A percentile compares a stretch with the other conserved stretches of the same genome.
These are phyloP conservation scores for Physaria fendleri DNA, from an alignment of 345 rosid genomes.

Conservation along the genomic window DNA sequence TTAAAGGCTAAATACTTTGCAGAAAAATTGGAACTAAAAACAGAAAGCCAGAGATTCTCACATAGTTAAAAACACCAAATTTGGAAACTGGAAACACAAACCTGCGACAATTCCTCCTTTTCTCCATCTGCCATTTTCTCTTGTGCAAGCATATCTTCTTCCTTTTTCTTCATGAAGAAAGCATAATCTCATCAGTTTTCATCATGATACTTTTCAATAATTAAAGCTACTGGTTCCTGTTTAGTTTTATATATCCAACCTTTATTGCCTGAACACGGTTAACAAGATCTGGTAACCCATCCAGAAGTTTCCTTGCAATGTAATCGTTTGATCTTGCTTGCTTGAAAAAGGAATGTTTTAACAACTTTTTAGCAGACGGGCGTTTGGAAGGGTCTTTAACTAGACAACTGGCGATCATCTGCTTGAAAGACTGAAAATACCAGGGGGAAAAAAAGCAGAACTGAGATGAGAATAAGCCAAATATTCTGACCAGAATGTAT, in stretches of 20 bases:
- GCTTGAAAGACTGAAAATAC: conserved; percentile 81
- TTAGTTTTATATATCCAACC: conserved; percentile 36
- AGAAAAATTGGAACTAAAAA: not conserved
- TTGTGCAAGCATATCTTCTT: conserved; percentile 98
- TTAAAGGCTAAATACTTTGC: conserved; percentile 21
- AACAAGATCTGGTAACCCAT: conserved; percentile 91
- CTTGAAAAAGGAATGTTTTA: conserved; percentile 92
- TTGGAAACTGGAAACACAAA: conserved; percentile 29
- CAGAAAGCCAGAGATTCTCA: not conserved
- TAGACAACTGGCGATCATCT: conserved; percentile 98
- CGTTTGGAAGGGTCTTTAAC: conserved; percentile 96
- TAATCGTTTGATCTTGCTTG: conserved; percentile 94
- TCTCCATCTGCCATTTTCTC: conserved; percentile 96
- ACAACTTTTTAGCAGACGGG: conserved; percentile 76
- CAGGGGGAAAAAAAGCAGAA: conserved; percentile 17
- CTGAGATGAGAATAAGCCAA: not conserved
- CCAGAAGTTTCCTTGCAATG: conserved; percentile 65
- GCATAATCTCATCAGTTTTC: conserved; percentile 9
- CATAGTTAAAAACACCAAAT: no score
- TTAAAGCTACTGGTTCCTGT: not conserved
- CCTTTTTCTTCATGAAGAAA: conserved; percentile 63
- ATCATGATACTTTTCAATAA: not conserved
- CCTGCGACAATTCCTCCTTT: conserved; percentile 97
- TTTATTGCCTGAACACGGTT: conserved; percentile 85
- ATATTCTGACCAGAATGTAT: not conserved